Evolutionary conservation across 2,329 filamentous ascomycete genomes (phyloP).

Genomic region (Trichoderma hamatum): DNA sequence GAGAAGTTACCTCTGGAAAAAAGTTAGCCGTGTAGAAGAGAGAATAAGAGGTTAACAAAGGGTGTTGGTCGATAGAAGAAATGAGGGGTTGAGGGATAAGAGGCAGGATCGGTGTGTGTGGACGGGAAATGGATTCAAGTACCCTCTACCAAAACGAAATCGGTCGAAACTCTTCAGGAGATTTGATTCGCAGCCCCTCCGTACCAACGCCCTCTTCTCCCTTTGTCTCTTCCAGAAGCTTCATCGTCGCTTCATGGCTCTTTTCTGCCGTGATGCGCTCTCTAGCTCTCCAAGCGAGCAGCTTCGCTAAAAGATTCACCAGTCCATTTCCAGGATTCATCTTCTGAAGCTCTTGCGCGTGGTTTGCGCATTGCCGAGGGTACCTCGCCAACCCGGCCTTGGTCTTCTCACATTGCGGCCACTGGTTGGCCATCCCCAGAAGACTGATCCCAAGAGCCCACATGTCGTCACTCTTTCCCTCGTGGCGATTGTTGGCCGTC

Average conservation of each 20-base stretch:
- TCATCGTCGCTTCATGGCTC: conserved; percentile 27
- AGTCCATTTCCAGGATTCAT: conserved; percentile 36
- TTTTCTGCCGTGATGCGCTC: conserved; percentile 31
- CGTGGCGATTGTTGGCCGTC: conserved; percentile 28
- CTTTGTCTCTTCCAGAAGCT: conserved; percentile 22
- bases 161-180: conserved; percentile 34
- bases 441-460: conserved; percentile 41
- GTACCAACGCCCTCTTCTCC: background rate
- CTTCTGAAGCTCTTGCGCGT: conserved; percentile 31
- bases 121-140: background rate
- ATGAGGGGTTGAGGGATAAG: background rate
- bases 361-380: conserved; percentile 32
- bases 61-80: background rate
- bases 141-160: conserved; percentile 37
- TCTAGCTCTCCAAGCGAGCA: conserved; percentile 32
- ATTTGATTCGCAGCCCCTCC: conserved; percentile 29
- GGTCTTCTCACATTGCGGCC: conserved; percentile 30
- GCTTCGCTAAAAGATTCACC: conserved; percentile 30
- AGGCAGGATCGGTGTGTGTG: background rate
- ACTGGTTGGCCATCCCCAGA: conserved; percentile 38
- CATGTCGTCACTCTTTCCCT: conserved; percentile 38
- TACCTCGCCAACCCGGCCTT: conserved; percentile 33
- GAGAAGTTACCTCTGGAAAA: background rate
- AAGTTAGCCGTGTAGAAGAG: background rate
- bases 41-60: background rate